Percentiles rank a stretch among this genome's conserved stretches.
Evolutionary conservation across 805 yeast genomes (phyloP).

Genomic region (Sporopachydermia lactativora): DNA sequence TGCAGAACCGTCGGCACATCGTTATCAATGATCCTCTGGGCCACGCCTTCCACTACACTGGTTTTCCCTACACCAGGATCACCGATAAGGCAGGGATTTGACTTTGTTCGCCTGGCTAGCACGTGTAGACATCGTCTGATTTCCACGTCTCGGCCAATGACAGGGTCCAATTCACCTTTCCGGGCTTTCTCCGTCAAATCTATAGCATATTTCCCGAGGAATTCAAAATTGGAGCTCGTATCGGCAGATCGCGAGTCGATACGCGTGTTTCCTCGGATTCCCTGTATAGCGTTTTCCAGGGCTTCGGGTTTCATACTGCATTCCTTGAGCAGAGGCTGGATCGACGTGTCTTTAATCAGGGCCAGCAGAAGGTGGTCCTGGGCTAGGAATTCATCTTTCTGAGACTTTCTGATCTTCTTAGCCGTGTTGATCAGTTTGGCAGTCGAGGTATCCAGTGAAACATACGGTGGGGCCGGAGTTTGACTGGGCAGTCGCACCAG

Average conservation of each 20-base stretch:
- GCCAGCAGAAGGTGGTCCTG: constrained; percentile 90
- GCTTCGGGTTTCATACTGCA: constrained; percentile 53
- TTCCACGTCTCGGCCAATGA: constrained; percentile 97
- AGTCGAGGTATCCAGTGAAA: constrained; percentile 61
- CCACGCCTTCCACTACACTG: constrained; percentile 95
- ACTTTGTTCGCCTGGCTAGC: constrained; percentile 91
- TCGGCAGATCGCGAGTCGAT: constrained; percentile 93
- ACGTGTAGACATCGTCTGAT: constrained; percentile 91
- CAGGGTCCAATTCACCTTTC: constrained; percentile 93
- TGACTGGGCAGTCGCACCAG: constrained; percentile 81
- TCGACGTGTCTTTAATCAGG: constrained; percentile 60
- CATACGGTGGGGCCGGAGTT: constrained; percentile 75
- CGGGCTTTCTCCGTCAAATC: constrained; percentile 91
- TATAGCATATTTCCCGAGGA: constrained; percentile 76
- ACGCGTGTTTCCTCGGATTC: constrained; percentile 77
- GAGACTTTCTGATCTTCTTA: constrained; percentile 64
- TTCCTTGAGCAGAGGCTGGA: constrained; percentile 62
- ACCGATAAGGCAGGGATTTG: constrained; percentile 93
- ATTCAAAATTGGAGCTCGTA: constrained; percentile 73
- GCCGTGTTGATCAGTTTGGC: constrained; percentile 67
- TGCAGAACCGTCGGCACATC: constrained; percentile 88
- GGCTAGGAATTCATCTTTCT: constrained; percentile 82
- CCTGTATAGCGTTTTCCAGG: constrained; percentile 62
- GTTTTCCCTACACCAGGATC: constrained; percentile 99
- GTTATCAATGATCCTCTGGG: constrained; percentile 89